Evolutionary conservation across 2,329 filamentous ascomycete genomes (phyloP).

Genomic region (Botrytis sinoallii): DNA sequence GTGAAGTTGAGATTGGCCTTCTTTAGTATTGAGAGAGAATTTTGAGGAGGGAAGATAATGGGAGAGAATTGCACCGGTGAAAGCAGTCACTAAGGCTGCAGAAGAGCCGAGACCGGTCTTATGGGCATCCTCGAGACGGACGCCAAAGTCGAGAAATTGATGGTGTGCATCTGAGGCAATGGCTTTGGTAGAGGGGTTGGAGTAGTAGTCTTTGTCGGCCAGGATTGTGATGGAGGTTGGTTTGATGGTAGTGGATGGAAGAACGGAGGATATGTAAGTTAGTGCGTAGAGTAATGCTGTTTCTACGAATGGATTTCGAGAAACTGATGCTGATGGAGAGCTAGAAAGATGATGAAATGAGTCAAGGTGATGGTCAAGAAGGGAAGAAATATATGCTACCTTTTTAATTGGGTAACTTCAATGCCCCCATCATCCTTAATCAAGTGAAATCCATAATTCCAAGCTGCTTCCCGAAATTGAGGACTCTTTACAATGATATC

Average conservation of each 20-base stretch:
- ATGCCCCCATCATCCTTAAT: constrained; percentile 73
- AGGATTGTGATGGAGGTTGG: constrained; percentile 79
- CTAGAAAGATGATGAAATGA: constrained; percentile 10
- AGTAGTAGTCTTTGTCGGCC: constrained; percentile 97
- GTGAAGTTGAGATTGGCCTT: constrained; percentile 65
- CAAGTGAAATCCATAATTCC: constrained; percentile 79
- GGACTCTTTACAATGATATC: constrained; percentile 87
- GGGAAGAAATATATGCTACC: constrained; percentile 51
- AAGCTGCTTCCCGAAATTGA: constrained; percentile 82
- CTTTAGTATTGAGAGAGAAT: constrained; percentile 56
- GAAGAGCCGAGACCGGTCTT: constrained; percentile 97
- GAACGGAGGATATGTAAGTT: constrained; percentile 64
- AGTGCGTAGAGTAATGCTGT: constrained; percentile 84
- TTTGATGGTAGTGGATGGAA: constrained; percentile 50
- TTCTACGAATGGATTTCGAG: constrained; percentile 83
- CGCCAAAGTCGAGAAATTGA: constrained; percentile 71
- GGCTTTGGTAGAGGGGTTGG: constrained; percentile 51
- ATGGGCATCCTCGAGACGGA: constrained; percentile 74
- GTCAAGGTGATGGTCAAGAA: neutral
- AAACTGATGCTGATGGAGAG: constrained; percentile 30
- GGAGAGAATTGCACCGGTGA: constrained; percentile 73
- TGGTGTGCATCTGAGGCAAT: constrained; percentile 43
- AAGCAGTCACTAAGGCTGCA: constrained; percentile 85
- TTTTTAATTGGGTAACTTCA: constrained; percentile 72
- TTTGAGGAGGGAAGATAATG: constrained; percentile 62